Base-by-base conservation (phyloP, 179 eudicot genomes). In the Beta corolliflora region DNA sequence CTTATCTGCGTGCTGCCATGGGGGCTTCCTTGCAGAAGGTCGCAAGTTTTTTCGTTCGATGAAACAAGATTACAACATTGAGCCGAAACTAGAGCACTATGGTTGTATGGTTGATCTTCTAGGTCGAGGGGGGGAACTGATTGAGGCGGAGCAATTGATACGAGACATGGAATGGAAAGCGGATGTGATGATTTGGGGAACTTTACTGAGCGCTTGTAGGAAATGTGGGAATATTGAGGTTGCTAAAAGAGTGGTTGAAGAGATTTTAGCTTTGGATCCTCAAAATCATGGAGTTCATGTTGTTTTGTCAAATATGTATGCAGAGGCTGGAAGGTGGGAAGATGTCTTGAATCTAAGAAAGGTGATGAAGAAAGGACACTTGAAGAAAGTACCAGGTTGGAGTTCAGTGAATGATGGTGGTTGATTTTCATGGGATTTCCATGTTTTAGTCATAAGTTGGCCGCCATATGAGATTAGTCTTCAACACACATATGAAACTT, bases 1-100 rank as follows among this genome's bases (percentile, higher is more conserved):
- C 77, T 69, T 93, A 73, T 90, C 93, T 46, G 96, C 96, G 1
- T 93, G 96, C 71, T 88, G 92, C 86, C 98, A 93, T 84, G 90
- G 88, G 10, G 98, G 96, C n/a, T 82, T 89, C 50, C 78, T 89
- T 41, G 91, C 88, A 77, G 86, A 81, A 81, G 98, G 94, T 13
- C 81, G 71, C 0, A 67, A 71, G 79, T 83, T 87, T 56, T 91
- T 93, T 61, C 44, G 82, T 60, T 91, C 86, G 1, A 92, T 93
- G 93, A 83, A 71, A 73, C 73, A 50, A 56, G 80, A 85, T 18
- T 86, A 92, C 81, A 81, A 80, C 4, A 80, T 92, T 71, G 88
- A 88, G 74, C 96, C 93, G 10, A 89, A 83, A 77, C 77, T 92
- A 52, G 89, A 92, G 86, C 98, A 93, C 64, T 92, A 89, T 73